A percentile compares a stretch with the other conserved stretches of the same genome.
Evolutionary conservation across 257 asterid genomes (phyloP).

Genomic region (Fraxinus anomala): DNA sequence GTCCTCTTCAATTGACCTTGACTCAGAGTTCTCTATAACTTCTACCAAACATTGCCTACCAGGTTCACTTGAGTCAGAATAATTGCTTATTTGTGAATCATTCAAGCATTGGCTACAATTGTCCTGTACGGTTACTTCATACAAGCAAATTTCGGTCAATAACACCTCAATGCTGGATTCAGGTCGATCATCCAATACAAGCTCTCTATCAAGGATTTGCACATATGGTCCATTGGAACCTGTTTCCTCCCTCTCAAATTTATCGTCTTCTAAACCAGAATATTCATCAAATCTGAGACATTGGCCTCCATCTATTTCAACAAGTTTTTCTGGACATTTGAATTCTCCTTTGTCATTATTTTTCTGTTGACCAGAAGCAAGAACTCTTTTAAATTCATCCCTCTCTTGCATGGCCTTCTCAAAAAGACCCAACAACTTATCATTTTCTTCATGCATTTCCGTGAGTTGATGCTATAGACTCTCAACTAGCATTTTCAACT

Average conservation of each 20-base stretch:
- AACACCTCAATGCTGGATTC: slow-evolving; percentile 23
- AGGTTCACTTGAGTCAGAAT: slow-evolving; percentile 28
- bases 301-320: slow-evolving; percentile 49
- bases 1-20: slow-evolving; percentile 22
- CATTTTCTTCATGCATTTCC: slow-evolving; percentile 90
- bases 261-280: slow-evolving; percentile 25
- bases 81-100: slow-evolving; percentile 29
- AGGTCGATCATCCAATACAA: slow-evolving; percentile 22
- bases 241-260: background rate
- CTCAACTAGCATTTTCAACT: slow-evolving; percentile 40
- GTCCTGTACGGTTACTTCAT: slow-evolving; percentile 53
- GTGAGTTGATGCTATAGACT: slow-evolving; percentile 52
- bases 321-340: slow-evolving; percentile 50
- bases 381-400: slow-evolving; percentile 57
- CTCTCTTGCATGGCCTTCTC: slow-evolving; percentile 92
- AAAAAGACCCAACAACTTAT: slow-evolving; percentile 68
- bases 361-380: slow-evolving; percentile 46
- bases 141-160: slow-evolving; percentile 39
- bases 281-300: slow-evolving; percentile 35
- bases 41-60: slow-evolving; percentile 10
- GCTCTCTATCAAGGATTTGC: slow-evolving; percentile 12
- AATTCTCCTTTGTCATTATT: slow-evolving; percentile 26
- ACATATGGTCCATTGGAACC: slow-evolving; percentile 1
- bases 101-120: slow-evolving; percentile 28
- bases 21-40: slow-evolving; percentile 15